Percentiles rank a stretch among this genome's conserved stretches.
These are phyloP conservation scores for Inga laurina DNA, from an alignment of 306 rosid genomes.

Conservation along the genomic window DNA sequence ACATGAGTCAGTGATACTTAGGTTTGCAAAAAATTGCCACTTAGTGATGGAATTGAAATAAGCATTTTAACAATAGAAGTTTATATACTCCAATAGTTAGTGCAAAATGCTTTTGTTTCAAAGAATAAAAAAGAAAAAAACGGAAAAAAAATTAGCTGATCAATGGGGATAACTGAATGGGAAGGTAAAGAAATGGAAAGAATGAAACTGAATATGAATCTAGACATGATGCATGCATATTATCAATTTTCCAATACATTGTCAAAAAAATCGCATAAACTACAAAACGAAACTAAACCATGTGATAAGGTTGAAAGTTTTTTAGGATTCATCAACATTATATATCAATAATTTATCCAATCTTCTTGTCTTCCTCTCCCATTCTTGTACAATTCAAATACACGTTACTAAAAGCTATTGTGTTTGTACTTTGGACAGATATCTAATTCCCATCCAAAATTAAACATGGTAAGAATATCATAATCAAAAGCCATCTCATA, in stretches of 20 bases:
- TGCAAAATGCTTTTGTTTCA: not conserved
- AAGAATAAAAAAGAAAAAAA: not conserved
- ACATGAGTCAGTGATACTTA: not conserved
- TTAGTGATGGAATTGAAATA: not conserved
- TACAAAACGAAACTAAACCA: conserved; percentile 7
- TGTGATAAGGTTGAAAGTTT: not conserved
- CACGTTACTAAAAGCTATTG: not conserved
- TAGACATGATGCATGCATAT: not conserved
- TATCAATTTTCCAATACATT: not conserved
- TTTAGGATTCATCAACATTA: not conserved
- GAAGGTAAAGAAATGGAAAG: no score
- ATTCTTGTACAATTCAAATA: not conserved
- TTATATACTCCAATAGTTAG: not conserved
- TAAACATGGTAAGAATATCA: not conserved
- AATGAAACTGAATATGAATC: not conserved
- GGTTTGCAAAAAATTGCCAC: not conserved
- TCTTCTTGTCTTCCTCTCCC: not conserved
- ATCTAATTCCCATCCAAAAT: not conserved
- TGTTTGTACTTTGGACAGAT: conserved; percentile 11
- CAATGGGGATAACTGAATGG: no score
- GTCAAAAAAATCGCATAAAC: not conserved
- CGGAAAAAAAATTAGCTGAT: not conserved
- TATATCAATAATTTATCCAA: not conserved
- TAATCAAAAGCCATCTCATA: not conserved
- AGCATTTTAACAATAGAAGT: not conserved